Percentiles rank a stretch among this genome's conserved stretches.
Evolutionary conservation across 345 rosid species (phyloP).

Genomic region (Raphanus sativus): DNA sequence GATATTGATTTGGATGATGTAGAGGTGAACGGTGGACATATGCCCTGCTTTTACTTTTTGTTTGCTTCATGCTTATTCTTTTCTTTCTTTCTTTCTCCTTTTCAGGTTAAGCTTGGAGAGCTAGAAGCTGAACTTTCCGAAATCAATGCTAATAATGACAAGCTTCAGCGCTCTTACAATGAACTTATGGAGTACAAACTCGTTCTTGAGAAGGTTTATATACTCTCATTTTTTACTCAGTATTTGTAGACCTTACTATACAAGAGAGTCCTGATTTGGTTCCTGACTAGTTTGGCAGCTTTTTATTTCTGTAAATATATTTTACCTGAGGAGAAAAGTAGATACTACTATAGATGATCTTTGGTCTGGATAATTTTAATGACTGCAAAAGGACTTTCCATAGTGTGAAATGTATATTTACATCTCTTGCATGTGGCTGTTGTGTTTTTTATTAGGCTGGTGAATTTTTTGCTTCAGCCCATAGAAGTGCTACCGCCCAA

Average conservation of each 20-base stretch:
- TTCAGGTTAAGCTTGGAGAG: constrained; percentile 75
- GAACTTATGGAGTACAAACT: constrained; percentile 91
- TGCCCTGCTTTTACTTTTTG: not conserved
- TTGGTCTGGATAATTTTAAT: not conserved
- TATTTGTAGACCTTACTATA: not conserved
- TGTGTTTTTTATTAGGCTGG: constrained; percentile 56
- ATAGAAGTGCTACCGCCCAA: constrained; percentile 65
- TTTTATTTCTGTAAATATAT: not conserved
- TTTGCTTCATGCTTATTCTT: constrained; percentile 11
- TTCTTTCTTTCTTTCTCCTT: constrained; percentile 26
- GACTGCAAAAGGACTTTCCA: not conserved
- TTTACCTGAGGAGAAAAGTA: not conserved
- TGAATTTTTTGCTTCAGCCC: constrained; percentile 78
- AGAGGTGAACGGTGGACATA: constrained; percentile 51
- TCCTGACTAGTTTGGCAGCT: not conserved
- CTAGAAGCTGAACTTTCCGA: constrained; percentile 87
- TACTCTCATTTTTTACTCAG: not conserved
- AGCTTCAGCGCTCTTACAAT: constrained; percentile 73
- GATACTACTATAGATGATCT: not conserved
- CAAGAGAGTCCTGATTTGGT: not conserved
- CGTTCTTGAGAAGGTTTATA: constrained; percentile 72
- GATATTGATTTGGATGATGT: constrained; percentile 84
- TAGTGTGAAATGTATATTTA: not conserved
- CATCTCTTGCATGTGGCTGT: not conserved
- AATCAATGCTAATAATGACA: constrained; percentile 86